A percentile compares a stretch with the other conserved stretches of the same genome.
phyloP scores from a whole-genome alignment of 768 basidiomycete species.

The Russula ochroleuca region DNA sequence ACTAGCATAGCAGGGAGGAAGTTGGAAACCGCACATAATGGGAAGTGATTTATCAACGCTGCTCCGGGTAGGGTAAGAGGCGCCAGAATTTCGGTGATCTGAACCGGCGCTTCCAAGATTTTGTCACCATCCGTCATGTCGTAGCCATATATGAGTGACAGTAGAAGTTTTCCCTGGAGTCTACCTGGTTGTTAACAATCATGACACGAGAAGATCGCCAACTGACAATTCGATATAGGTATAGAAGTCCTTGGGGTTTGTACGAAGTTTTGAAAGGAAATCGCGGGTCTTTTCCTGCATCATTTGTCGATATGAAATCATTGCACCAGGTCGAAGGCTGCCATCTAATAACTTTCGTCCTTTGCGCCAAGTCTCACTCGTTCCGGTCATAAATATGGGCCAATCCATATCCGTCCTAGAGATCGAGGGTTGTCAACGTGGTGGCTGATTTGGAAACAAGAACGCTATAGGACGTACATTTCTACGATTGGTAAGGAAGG shows the following conservation, averaged over 20 bases:
- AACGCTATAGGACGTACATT: conserved; percentile 1
- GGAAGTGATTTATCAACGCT: conserved; percentile 1
- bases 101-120: background rate
- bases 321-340: conserved; percentile 5
- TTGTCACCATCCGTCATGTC: background rate
- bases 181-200: background rate
- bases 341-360: background rate
- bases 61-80: conserved; percentile 5
- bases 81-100: background rate
- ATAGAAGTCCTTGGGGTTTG: background rate
- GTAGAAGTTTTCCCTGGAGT: background rate
- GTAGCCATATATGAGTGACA: conserved; percentile 14
- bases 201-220: background rate
- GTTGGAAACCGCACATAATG: conserved; percentile 5
- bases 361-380: conserved; percentile 1
- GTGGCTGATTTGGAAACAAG: background rate
- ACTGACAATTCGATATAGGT: background rate
- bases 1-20: background rate
- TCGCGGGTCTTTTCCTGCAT: conserved; percentile 7
- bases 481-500: background rate
- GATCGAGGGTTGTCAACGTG: background rate
- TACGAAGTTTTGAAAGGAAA: background rate
- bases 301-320: background rate
- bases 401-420: background rate
- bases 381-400: background rate